These are phyloP conservation scores for Phytophthora litchii DNA, from an alignment of 352 stramenopile genomes.

Conservation along the genomic window DNA sequence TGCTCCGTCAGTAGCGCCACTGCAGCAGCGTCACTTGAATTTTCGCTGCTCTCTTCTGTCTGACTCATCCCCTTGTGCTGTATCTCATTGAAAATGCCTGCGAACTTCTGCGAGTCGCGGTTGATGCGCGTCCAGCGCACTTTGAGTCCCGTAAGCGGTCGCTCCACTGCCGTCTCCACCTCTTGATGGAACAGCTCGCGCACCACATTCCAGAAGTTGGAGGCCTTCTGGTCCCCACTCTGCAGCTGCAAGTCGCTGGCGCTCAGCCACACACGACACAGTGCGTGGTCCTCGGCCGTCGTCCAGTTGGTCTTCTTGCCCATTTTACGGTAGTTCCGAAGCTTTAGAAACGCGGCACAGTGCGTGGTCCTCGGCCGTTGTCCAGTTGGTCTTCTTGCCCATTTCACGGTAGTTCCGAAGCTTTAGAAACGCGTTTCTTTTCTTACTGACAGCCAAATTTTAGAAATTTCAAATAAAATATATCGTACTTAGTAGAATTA, in stretches of 20 bases:
- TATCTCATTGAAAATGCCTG: conserved; percentile 48
- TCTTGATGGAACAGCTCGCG: conserved; percentile 73
- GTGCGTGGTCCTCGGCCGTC: conserved; percentile 59
- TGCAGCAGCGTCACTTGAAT: conserved; percentile 5
- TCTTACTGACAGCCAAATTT: conserved; percentile 16
- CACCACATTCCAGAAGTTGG: conserved; percentile 73
- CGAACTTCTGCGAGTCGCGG: conserved; percentile 78
- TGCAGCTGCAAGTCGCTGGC: conserved; percentile 58
- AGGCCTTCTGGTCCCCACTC: conserved; percentile 47
- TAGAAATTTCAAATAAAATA: background rate
- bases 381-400: conserved; percentile 88
- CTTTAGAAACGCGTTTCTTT: conserved; percentile 55
- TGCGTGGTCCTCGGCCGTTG: conserved; percentile 58
- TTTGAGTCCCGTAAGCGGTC: conserved; percentile 74
- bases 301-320: conserved; percentile 84
- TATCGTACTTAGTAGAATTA: conserved; percentile 4
- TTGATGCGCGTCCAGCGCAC: conserved; percentile 86
- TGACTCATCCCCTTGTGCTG: conserved; percentile 36
- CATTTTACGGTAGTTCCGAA: background rate
- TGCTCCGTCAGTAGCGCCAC: conserved; percentile 40
- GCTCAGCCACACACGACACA: conserved; percentile 74
- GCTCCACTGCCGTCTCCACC: conserved; percentile 59
- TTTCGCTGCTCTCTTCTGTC: conserved; percentile 3
- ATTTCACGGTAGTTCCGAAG: conserved; percentile 44
- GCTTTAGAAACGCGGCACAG: conserved; percentile 75